Evolutionary conservation across 148 eudicot genomes (phyloP).

Genomic region (Cornus florida): DNA sequence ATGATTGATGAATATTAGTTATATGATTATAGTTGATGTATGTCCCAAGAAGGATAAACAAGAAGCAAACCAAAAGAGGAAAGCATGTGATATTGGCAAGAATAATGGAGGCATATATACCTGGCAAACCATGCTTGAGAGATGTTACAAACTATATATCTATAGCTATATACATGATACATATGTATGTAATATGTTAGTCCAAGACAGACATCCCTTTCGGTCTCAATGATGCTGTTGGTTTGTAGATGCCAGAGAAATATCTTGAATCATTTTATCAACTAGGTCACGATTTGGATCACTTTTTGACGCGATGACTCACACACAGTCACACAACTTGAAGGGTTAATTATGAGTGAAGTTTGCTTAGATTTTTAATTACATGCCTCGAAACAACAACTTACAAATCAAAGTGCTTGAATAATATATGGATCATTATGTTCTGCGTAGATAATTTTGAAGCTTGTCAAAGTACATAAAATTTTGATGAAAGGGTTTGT

Average conservation of each 20-base stretch:
- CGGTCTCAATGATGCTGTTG: slow-evolving; percentile 7
- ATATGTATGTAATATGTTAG: background rate
- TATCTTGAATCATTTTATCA: background rate
- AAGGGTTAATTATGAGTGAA: too few species aligned
- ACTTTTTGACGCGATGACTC: too few species aligned
- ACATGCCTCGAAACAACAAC: too few species aligned
- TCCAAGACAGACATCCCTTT: slow-evolving; percentile 7
- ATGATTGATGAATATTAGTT: too few species aligned
- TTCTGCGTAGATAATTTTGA: too few species aligned
- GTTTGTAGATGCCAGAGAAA: background rate
- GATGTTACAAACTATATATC: background rate
- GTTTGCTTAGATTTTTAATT: too few species aligned
- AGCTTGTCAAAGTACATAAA: too few species aligned
- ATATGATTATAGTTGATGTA: too few species aligned
- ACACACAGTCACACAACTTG: too few species aligned
- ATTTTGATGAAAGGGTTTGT: too few species aligned
- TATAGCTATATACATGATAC: background rate
- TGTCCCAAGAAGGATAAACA: slow-evolving; percentile 11
- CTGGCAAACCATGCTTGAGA: slow-evolving; percentile 16
- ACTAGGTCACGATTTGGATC: background rate
- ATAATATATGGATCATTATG: too few species aligned
- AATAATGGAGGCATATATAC: slow-evolving; percentile 30
- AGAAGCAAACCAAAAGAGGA: slow-evolving; percentile 23
- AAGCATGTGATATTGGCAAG: slow-evolving; percentile 35
- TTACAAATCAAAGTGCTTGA: too few species aligned